Evolutionary conservation across 1,139 yeast species (phyloP), one percentile per base, ranked within the genome.

Genomic region (Saccharomycopsis hybrid): DNA sequence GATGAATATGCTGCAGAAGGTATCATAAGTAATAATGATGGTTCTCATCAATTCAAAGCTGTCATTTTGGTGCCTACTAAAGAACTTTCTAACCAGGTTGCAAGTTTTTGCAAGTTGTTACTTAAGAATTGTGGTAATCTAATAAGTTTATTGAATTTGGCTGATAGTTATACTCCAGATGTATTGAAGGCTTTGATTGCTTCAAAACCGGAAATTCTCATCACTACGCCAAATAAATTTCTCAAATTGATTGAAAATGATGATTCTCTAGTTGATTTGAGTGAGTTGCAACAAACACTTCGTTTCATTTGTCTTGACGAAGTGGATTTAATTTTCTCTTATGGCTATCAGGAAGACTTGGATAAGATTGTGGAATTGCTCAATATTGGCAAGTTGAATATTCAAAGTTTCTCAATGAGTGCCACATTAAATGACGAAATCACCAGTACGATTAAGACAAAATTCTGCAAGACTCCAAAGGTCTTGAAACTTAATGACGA

Each of bases 341-440:
- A 86, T 65, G 99, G 98, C 18, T 88, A 92, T 65, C 78, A 81
- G 58, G 96, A 88, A 5, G 98, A 94, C 66, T 72, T 94, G 57
- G 68, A 74, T 50, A 64, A 64, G 27, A 40, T 53, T 28, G 47
- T 48, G 11, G 38, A 42, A 3, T 31, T 43, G 32, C 13, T 51
- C 4, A 42, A 38, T 30, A 25, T 45, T 8, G 8, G 43, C 24
- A 77, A 77, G 58, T 73, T 92, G 55, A 81, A 82, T 51, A 71
- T 88, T 58, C 98, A 94, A 68, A 83, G 95, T 1, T 90, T 89
- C 68, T 71, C 94, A 58, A 92, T 92, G 97, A 87, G 96, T 65
- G 99, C 99, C 1, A 94, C 98, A 2, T 71, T 94, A 53, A 86
- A 82, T 62, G 95, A 87, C 47, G 97, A 92, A 55, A 78, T 90